Evolutionary conservation across 306 rosid species (phyloP), one percentile per base, ranked within the genome.

Genomic region (Castanopsis chinensis): DNA sequence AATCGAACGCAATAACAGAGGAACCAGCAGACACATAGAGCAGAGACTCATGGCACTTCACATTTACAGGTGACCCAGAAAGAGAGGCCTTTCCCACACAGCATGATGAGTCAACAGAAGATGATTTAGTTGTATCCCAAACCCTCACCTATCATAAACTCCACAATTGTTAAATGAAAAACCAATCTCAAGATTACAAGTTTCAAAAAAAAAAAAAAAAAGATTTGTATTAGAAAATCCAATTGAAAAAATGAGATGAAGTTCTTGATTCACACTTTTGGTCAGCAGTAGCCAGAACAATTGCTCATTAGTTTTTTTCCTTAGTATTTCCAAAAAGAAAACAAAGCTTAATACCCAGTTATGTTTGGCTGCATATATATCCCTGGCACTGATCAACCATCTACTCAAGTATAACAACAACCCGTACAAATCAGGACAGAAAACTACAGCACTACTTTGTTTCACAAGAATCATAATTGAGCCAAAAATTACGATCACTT

Each of bases 61-160:
- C 77, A 87, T 82, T 82, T 54, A 90, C 45, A 55, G 97, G 92
- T 58, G 80, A 57, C 18, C 93, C 96, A 32, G 79, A 81, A 85
- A 89, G 52, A 78, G 91, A 81, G 58, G 94, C 82, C 93, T 79
- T 89, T 74, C 98, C 98, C 79, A 92, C 98, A 69, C 96, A 94
- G 79, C 86, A 85, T n/a, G 96, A 86, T n/a, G 93, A 86, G 75
- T 89, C 94, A 65, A 37, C 84, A 65, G 87, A 68, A 33, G 98
- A 85, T 60, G 93, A 84, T 71, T 86, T 43, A 73, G 90, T 81
- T 8, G 87, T 84, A 83, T 94, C 96, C 98, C 98, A 94, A 80
- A 94, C 89, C 86, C 92, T 88, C 78, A 92, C 97, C 97, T 94
- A 72, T 37, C 33, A 37, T 7, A 73, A 73, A 78, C n/a, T 27